Base-by-base conservation (phyloP, 805 yeast genomes). In the Jamesozyma rosinii region DNA sequence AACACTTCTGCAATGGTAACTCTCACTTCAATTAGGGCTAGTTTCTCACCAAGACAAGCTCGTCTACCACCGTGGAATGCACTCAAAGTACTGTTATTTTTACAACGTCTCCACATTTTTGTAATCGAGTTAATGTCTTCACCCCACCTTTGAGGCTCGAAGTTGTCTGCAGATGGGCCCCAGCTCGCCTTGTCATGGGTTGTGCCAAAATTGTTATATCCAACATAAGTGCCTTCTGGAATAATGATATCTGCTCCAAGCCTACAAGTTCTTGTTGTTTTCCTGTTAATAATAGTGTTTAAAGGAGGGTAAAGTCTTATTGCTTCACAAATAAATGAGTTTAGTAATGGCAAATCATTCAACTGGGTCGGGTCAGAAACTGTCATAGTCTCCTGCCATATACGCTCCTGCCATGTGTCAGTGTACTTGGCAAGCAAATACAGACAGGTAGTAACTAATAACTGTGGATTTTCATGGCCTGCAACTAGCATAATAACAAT, bases 391-490 rank as follows among this genome's bases (percentile, higher is more conserved):
- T 84, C 92, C 1, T 65, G 44, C 29, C 64, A 62, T 17, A 84
- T 61, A 30, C 53, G 56, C 3, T 55, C 45, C 56, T 82, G 89
- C 49, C 74, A 66, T 0, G 48, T 39, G 1, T 58, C 40, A 14
- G 17, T 59, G 48, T 69, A 41, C 45, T 75, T 76, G 1, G 73
- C 75, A 22, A 77, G 49, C 13, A 73, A 48, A 44, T 69, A 76
- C 1, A 77, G 48, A 5, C 71, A 51, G 0, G 79, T 72, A 0
- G 73, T 66, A 46, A 76, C 50, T 10, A 76, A 56, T 20, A 77
- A 52, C 46, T 75, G 77, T 0, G 83, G 83, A 47, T 77, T 77
- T 49, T 77, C 83, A 55, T 77, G 83, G 0, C 82, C 83, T 0
- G 83, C 83, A 37, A 77, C 73, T 51, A 77, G 56, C 3, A 75